These are phyloP conservation scores for Lactarius quietus DNA, from an alignment of 768 basidiomycete species.

Conservation along the genomic window DNA sequence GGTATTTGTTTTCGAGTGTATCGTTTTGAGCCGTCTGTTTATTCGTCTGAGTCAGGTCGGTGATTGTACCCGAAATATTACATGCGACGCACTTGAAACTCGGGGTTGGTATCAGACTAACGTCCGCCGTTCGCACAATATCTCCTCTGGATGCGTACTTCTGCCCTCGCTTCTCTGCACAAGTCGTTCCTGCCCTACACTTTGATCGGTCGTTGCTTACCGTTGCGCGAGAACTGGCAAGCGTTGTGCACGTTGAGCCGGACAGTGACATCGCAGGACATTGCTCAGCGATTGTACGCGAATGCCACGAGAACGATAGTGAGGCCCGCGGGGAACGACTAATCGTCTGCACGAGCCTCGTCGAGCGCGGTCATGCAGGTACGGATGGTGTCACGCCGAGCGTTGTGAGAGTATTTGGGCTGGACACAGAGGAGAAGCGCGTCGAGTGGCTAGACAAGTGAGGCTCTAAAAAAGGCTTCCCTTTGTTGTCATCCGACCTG, in stretches of 20 bases:
- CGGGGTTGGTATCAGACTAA: slow-evolving; percentile 52
- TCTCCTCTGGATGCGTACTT: slow-evolving; percentile 54
- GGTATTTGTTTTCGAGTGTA: slow-evolving; percentile 34
- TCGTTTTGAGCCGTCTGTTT: not conserved
- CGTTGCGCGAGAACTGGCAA: slow-evolving; percentile 54
- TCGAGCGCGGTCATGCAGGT: slow-evolving; percentile 51
- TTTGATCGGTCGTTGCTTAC: slow-evolving; percentile 49
- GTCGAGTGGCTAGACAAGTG: slow-evolving; percentile 50
- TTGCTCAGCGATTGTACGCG: slow-evolving; percentile 50
- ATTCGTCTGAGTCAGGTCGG: slow-evolving; percentile 40
- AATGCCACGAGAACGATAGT: slow-evolving; percentile 38
- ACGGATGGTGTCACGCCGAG: slow-evolving; percentile 44
- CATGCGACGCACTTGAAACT: slow-evolving; percentile 50
- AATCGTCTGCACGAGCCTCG: slow-evolving; percentile 55
- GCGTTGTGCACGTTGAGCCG: slow-evolving; percentile 45
- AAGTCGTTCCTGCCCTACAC: slow-evolving; percentile 47
- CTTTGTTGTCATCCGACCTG: slow-evolving; percentile 1
- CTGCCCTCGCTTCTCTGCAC: slow-evolving; percentile 51
- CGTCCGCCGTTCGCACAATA: slow-evolving; percentile 55
- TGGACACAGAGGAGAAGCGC: slow-evolving; percentile 50
- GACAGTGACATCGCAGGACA: slow-evolving; percentile 53
- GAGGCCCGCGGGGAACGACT: slow-evolving; percentile 47
- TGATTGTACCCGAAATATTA: slow-evolving; percentile 47
- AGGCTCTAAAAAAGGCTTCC: slow-evolving; percentile 15
- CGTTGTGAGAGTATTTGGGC: slow-evolving; percentile 47